Conservation (phyloP, 805 yeast species). For the Starmerella asiatica region DNA sequence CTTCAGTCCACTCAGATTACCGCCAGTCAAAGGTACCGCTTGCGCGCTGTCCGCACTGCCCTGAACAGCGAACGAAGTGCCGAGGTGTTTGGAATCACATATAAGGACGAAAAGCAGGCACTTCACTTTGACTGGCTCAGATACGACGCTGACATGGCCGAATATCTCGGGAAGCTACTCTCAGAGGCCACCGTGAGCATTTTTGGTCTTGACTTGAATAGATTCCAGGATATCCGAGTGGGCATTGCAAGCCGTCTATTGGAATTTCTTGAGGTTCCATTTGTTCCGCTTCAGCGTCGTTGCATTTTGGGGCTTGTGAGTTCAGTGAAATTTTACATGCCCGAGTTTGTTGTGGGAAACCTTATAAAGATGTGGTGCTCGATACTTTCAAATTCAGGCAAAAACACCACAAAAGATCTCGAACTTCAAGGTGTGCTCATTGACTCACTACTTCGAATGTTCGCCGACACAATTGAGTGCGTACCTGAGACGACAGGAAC, state of each 20-base stretch:
- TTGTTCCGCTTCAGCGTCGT: slow-evolving; percentile 9
- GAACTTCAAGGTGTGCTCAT: slow-evolving; percentile 2
- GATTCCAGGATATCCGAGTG: slow-evolving; percentile 4
- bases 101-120: background rate
- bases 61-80: slow-evolving; percentile 2
- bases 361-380: background rate
- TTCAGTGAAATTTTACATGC: slow-evolving; percentile 9
- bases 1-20: slow-evolving; percentile 6
- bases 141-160: slow-evolving; percentile 3
- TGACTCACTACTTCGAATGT: slow-evolving; percentile 6
- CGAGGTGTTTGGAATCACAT: slow-evolving; percentile 4
- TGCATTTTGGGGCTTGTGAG: slow-evolving; percentile 7
- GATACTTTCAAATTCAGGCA: background rate
- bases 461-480: slow-evolving; percentile 8
- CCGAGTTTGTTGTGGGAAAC: slow-evolving; percentile 1
- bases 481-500: slow-evolving; percentile 8
- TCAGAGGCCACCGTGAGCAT: slow-evolving; percentile 3
- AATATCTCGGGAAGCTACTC: slow-evolving; percentile 5
- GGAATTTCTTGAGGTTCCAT: slow-evolving; percentile 1
- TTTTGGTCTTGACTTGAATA: slow-evolving; percentile 1
- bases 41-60: slow-evolving; percentile 1
- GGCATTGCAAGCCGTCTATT: slow-evolving; percentile 3
- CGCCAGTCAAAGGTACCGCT: background rate
- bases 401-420: background rate
- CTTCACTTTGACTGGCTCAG: background rate